Conservation (phyloP, 2,329 filamentous ascomycete species). For the Cytospora piceae region DNA sequence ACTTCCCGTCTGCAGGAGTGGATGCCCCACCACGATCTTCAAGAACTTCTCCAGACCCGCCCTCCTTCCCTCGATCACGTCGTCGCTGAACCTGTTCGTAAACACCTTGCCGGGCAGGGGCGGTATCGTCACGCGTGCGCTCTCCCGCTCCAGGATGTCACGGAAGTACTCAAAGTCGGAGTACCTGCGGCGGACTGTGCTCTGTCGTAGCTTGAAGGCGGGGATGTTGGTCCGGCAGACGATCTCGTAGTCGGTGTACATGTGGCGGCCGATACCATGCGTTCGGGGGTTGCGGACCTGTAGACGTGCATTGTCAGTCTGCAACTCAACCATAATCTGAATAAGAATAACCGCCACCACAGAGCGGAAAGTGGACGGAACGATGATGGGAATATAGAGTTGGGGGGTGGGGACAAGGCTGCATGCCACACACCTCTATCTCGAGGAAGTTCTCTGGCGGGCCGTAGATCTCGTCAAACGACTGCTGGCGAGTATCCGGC, state of each 20-base stretch:
- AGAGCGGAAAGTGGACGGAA: too few species aligned
- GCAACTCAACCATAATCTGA: too few species aligned
- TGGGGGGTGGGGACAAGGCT: neutral
- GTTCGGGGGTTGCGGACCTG: slow-evolving; percentile 93
- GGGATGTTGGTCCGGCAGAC: slow-evolving; percentile 98
- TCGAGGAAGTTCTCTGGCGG: slow-evolving; percentile 98
- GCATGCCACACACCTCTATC: slow-evolving; percentile 72
- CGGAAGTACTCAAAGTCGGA: slow-evolving; percentile 99
- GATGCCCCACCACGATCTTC: slow-evolving; percentile 96
- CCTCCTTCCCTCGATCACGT: slow-evolving; percentile 93
- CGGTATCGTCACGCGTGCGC: slow-evolving; percentile 90
- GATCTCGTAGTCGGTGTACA: slow-evolving; percentile 99
- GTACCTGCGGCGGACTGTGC: slow-evolving; percentile 88
- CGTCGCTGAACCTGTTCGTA: slow-evolving; percentile 96
- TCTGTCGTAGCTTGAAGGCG: slow-evolving; percentile 93
- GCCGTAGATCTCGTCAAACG: slow-evolving; percentile 98
- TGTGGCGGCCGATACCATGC: slow-evolving; percentile 89
- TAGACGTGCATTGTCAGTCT: neutral
- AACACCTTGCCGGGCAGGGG: slow-evolving; percentile 97
- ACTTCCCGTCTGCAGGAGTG: slow-evolving; percentile 93
- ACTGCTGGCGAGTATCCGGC: slow-evolving; percentile 81
- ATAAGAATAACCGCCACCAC: too few species aligned
- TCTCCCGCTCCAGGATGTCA: slow-evolving; percentile 95
- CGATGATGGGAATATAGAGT: neutral
- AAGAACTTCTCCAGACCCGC: slow-evolving; percentile 93